These are phyloP conservation scores for Aquilaria malaccensis DNA, from an alignment of 345 rosid genomes.

Conservation along the genomic window DNA sequence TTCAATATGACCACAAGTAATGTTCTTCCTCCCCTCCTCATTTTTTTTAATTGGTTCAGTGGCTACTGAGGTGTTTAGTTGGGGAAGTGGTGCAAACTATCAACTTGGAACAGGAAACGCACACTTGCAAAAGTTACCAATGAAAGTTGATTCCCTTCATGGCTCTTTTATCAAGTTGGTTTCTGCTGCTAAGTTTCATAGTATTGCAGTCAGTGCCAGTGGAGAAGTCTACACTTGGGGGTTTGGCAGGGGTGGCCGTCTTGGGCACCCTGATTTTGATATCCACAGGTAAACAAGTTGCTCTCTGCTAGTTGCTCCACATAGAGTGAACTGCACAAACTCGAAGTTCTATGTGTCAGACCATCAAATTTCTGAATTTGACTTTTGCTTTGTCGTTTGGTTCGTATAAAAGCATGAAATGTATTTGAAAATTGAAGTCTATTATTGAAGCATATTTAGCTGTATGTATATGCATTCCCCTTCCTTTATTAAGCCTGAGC, in stretches of 20 bases:
- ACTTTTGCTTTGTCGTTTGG: too few relatives aligned
- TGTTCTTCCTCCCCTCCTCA: neutral
- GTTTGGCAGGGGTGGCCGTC: conserved; percentile 98
- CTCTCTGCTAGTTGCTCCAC: neutral
- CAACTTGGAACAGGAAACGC: conserved; percentile 96
- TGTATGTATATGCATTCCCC: too few relatives aligned
- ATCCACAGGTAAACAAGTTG: conserved; percentile 67
- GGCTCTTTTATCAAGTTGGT: conserved; percentile 58
- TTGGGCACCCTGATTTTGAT: conserved; percentile 99
- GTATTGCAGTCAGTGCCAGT: conserved; percentile 63
- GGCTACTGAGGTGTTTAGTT: conserved; percentile 88
- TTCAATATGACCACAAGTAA: neutral
- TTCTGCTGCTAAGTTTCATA: conserved; percentile 94
- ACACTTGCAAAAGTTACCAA: conserved; percentile 79
- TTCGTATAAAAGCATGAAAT: too few relatives aligned
- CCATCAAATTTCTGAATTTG: too few relatives aligned
- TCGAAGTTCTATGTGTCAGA: too few relatives aligned
- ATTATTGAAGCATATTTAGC: too few relatives aligned
- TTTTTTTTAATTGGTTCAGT: conserved; percentile 19
- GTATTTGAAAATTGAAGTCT: too few relatives aligned
- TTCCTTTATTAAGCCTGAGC: too few relatives aligned
- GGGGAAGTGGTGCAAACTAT: conserved; percentile 98
- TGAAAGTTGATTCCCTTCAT: conserved; percentile 88
- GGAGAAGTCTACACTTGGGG: conserved; percentile 98
- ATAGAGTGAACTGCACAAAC: too few relatives aligned